These are phyloP conservation scores for Henckelia pumila DNA, from an alignment of 257 asterid genomes.

Conservation along the genomic window DNA sequence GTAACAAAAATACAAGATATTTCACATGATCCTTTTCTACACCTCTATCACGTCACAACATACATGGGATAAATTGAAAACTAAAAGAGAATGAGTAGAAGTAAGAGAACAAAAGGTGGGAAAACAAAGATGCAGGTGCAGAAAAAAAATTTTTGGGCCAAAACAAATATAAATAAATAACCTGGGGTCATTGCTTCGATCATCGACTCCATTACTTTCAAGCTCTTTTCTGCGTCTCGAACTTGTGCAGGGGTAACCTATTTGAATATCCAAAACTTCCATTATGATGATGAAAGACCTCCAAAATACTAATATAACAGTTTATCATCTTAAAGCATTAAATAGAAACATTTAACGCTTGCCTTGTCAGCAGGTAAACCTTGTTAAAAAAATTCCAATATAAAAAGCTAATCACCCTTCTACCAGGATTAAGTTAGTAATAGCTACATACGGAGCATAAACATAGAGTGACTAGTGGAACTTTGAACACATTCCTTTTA, in stretches of 20 bases:
- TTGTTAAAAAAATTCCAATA: not conserved
- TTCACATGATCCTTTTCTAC: slow-evolving; percentile 9
- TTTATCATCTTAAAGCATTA: slow-evolving; percentile 10
- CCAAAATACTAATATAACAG: slow-evolving; percentile 12
- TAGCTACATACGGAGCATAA: too few species aligned
- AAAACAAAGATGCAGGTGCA: slow-evolving; percentile 16
- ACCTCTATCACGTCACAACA: not conserved
- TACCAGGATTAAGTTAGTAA: not conserved
- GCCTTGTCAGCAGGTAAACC: not conserved
- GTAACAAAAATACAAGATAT: slow-evolving; percentile 11
- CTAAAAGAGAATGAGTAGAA: not conserved
- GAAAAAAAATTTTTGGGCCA: not conserved
- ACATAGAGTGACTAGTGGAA: too few species aligned
- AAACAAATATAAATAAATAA: slow-evolving; percentile 25
- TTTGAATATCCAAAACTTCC: slow-evolving; percentile 26
- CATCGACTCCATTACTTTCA: slow-evolving; percentile 88
- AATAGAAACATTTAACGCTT: slow-evolving; percentile 17
- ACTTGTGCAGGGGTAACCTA: slow-evolving; percentile 99
- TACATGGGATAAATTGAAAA: not conserved
- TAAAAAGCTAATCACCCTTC: not conserved
- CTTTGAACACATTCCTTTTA: too few species aligned
- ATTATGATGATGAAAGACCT: slow-evolving; percentile 22
- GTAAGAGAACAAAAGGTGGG: slow-evolving; percentile 1
- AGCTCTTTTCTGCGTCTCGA: slow-evolving; percentile 90
- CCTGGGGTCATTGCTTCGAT: slow-evolving; percentile 97